A percentile compares a stretch with the other conserved stretches of the same genome.
These are phyloP conservation scores for Scutellaria minor DNA, from an alignment of 257 asterid species.

Conservation along the genomic window DNA sequence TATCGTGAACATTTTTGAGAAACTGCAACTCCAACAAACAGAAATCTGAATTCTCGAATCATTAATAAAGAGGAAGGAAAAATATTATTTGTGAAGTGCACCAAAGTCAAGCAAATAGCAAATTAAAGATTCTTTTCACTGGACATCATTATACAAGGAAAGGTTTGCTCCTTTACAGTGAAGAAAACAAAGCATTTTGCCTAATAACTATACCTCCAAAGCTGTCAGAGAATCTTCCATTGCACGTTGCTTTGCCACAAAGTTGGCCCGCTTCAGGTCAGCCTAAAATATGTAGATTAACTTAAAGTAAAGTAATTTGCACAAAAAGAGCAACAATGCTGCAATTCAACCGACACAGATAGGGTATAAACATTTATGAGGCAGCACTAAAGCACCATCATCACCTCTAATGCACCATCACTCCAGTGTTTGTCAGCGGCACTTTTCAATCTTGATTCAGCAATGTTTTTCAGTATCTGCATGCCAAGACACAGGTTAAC, in stretches of 20 bases:
- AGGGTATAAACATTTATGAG: slow-evolving; percentile 11
- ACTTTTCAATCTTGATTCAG: slow-evolving; percentile 75
- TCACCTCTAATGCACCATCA: slow-evolving; percentile 85
- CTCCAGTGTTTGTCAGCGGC: slow-evolving; percentile 97
- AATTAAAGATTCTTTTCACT: neutral
- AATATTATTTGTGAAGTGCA: slow-evolving; percentile 12
- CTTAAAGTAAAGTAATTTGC: neutral
- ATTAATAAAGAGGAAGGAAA: slow-evolving; percentile 27
- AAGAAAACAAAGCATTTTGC: slow-evolving; percentile 17
- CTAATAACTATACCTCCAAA: slow-evolving; percentile 65
- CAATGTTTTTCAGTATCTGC: slow-evolving; percentile 75
- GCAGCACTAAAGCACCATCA: slow-evolving; percentile 39
- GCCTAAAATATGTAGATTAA: slow-evolving; percentile 51
- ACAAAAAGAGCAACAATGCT: neutral
- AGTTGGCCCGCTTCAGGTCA: slow-evolving; percentile 83
- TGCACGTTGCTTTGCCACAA: slow-evolving; percentile 90
- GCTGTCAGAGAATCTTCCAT: slow-evolving; percentile 90
- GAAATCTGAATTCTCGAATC: slow-evolving; percentile 37
- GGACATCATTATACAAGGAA: slow-evolving; percentile 17
- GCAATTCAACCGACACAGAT: neutral
- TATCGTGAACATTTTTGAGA: slow-evolving; percentile 79
- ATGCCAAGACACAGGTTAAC: slow-evolving; percentile 1
- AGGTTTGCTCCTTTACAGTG: slow-evolving; percentile 5
- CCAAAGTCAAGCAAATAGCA: slow-evolving; percentile 16
- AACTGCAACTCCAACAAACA: slow-evolving; percentile 68